Conservation (phyloP, 495 filamentous ascomycete genomes). For the Aspergillus leporis region DNA sequence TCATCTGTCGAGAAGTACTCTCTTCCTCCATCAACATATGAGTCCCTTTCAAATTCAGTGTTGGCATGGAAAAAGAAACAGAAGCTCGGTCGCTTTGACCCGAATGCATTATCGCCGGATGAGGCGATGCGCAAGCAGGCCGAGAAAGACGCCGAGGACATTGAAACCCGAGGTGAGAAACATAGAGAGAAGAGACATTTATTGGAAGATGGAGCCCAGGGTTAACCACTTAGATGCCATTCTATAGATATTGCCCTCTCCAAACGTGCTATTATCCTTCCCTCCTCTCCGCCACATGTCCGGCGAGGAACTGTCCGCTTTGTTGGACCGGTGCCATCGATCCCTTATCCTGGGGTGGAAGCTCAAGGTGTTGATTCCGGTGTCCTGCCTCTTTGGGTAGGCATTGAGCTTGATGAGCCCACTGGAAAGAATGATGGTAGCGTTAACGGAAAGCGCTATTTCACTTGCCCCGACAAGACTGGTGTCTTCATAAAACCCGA, state of each 20-base stretch:
- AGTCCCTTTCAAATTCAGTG: constrained; percentile 79
- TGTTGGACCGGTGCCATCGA: constrained; percentile 78
- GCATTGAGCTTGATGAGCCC: constrained; percentile 82
- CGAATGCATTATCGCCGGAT: constrained; percentile 64
- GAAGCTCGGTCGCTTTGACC: constrained; percentile 93
- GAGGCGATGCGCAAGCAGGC: constrained; percentile 67
- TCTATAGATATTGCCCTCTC: constrained; percentile 33
- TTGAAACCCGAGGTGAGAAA: constrained; percentile 57
- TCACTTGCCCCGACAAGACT: constrained; percentile 66
- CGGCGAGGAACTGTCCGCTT: constrained; percentile 83
- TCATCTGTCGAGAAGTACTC: constrained; percentile 83
- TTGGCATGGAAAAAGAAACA: constrained; percentile 91
- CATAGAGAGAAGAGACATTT: background rate
- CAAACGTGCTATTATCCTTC: constrained; percentile 43
- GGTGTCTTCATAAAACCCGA: constrained; percentile 91
- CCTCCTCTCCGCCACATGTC: constrained; percentile 54
- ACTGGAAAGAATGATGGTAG: constrained; percentile 89
- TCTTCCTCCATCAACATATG: constrained; percentile 80
- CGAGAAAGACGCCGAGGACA: constrained; percentile 61
- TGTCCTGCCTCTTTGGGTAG: constrained; percentile 72
- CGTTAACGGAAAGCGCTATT: constrained; percentile 75
- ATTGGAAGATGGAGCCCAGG: background rate
- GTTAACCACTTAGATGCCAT: background rate
- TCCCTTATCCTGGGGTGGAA: constrained; percentile 58
- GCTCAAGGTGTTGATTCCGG: constrained; percentile 29